Base-by-base conservation (phyloP, 1,284 basidiomycete species). In the Schizophyllum amplum region DNA sequence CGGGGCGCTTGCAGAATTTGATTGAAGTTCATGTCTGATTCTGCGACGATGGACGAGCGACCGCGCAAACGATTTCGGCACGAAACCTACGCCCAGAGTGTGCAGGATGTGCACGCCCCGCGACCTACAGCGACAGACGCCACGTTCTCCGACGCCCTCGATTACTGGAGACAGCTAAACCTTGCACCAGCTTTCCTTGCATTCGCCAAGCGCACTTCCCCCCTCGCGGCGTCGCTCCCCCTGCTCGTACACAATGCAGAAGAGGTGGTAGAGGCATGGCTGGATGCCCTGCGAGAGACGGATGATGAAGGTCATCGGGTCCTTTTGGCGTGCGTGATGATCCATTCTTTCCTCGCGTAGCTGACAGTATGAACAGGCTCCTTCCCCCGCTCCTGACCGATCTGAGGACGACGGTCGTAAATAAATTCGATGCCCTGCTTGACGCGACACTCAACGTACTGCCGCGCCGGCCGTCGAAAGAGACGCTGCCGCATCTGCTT, bases 181-280 rank as follows among this genome's bases (percentile, higher is more conserved):
- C 81, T 95, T 24, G 80, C 90, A 0, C 81, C 86, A 0, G 77
- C 83, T 0, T 95, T 94, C 70, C 74, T 92, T 58, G 71, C 77
- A 21, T 90, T 94, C 61, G 82, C 86, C 1, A 75, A 80, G 57
- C 75, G 78, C 54, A 79, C 80, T 0, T 76, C 81, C 46, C 72
- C 79, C 0, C 73, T 94, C 24, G 85, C 88, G 1, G 78, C 82
- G 1, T 92, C 89, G 1, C 83, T 95, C 75, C 86, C 92, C 0
- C 74, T 94, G 51, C 81, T 93, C 2, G 73, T 96, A 9, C 87
- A 90, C 64, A 89, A 94, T 67, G 89, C 89, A 79, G 74, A 75
- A 55, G 77, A 86, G 15, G 77, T 94, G 4, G 72, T 84, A 11
- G 72, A 76, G 0, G 60, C 83, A 2, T 92, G 90, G 90, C 63